Conservation (phyloP, 2,329 filamentous ascomycete genomes). For the Sclerotinia glacialis region DNA sequence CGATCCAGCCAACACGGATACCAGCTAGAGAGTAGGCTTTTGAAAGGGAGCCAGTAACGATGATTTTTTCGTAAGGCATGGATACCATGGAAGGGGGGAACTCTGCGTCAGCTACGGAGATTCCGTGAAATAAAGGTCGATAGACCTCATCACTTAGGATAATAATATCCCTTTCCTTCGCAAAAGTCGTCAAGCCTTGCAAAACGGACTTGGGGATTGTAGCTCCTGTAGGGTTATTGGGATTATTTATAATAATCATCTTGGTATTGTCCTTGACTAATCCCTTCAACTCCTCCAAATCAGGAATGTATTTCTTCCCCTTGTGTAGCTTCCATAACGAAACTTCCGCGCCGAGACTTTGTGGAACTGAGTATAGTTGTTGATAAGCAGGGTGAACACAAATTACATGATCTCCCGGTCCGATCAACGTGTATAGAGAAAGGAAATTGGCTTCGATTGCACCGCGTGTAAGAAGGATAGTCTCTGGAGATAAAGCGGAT, state of each 20-base stretch:
- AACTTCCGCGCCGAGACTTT: slow-evolving; percentile 72
- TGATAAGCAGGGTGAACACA: slow-evolving; percentile 87
- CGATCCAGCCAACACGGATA: slow-evolving; percentile 80
- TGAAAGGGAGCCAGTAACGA: slow-evolving; percentile 78
- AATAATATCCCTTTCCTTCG: slow-evolving; percentile 59
- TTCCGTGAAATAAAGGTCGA: slow-evolving; percentile 70
- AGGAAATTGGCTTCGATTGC: slow-evolving; percentile 84
- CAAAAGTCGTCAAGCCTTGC: slow-evolving; percentile 60
- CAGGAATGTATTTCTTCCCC: slow-evolving; percentile 63
- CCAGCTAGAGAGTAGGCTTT: slow-evolving; percentile 84
- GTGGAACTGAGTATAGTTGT: slow-evolving; percentile 74
- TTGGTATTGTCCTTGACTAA: slow-evolving; percentile 70
- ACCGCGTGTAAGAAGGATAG: slow-evolving; percentile 73
- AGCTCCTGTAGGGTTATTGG: slow-evolving; percentile 79
- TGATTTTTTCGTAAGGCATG: slow-evolving; percentile 66
- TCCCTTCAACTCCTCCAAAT: slow-evolving; percentile 61
- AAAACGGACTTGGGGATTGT: slow-evolving; percentile 62
- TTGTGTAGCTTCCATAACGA: slow-evolving; percentile 70
- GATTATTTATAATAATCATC: slow-evolving; percentile 69
- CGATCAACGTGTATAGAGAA: slow-evolving; percentile 69
- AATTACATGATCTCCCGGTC: slow-evolving; percentile 76
- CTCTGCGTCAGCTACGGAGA: slow-evolving; percentile 42
- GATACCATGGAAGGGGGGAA: slow-evolving; percentile 67
- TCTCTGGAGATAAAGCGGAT: slow-evolving; percentile 51
- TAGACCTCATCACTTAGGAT: slow-evolving; percentile 81